Base-by-base conservation (phyloP, 345 rosid species). In the Populus ilicifolia region DNA sequence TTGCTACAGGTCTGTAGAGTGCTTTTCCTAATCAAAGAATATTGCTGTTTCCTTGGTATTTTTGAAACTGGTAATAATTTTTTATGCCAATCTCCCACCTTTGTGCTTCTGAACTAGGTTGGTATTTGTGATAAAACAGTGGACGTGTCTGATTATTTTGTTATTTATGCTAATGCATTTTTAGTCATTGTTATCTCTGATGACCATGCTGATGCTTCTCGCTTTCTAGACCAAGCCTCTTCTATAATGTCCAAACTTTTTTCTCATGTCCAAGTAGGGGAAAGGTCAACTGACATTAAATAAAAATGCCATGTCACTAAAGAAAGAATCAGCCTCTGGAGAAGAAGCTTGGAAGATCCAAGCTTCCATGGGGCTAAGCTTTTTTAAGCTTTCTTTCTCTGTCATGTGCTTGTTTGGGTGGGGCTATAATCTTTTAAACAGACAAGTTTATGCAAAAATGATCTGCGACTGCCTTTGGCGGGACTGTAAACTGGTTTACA, bases 1-100 rank as follows among this genome's bases (percentile, higher is more conserved):
- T 95, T 82, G 99, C 99, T 65, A 95, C 99, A 73, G 98, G 98
- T 94, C 56, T 73, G 90, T 78, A 56, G 25, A 72, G 14, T 78
- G 30, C 48, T 46, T 30, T 23, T 59, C 43, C 41, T 35, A 23
- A 38, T n/a, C 46, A 25, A 73, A 14, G 50, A 20, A 78, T 70
- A 35, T 48, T 35, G 1, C 21, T 46, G 7, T 79, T 73, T 67
- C 70, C 64, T 79, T 74, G 39, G 3, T 64, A 11, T 29, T 72
- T 64, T 18, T 30, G 20, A 81, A 38, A 18, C 71, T 21, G 30
- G 17, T 21, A 4, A 30, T 20, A 46, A 12, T 54, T 52, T 18
- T 2, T 52, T 18, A 16, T 74, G 54, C 7, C 16, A 64, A 74
- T 74, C 7, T 21, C 52, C 11, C 20, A 3, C 14, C 64, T 21